Evolutionary conservation across 2,329 filamentous ascomycete species (phyloP).

Genomic region (Myrmaecium sp.): DNA sequence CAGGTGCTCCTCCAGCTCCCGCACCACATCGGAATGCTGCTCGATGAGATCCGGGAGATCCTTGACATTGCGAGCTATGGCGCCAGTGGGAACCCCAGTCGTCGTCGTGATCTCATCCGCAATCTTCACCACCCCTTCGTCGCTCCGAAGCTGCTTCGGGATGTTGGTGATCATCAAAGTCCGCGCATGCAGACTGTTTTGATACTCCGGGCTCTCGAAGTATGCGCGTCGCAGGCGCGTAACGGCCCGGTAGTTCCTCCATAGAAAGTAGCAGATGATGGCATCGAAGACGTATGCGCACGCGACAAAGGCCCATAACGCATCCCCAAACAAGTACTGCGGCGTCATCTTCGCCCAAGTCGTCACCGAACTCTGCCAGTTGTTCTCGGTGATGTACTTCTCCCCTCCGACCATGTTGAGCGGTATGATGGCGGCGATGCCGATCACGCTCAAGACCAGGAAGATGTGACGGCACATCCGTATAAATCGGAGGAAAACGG

Average conservation of each 20-base stretch:
- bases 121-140: slow-evolving; percentile 75
- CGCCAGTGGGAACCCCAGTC: slow-evolving; percentile 60
- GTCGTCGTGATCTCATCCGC: slow-evolving; percentile 67
- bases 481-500: slow-evolving; percentile 74
- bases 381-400: slow-evolving; percentile 13
- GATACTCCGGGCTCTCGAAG: slow-evolving; percentile 75
- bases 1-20: slow-evolving; percentile 64
- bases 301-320: slow-evolving; percentile 42
- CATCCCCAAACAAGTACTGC: slow-evolving; percentile 28
- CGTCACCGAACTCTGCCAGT: slow-evolving; percentile 13
- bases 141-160: slow-evolving; percentile 55
- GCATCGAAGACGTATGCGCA: slow-evolving; percentile 50
- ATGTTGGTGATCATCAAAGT: slow-evolving; percentile 64
- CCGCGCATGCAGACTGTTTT: slow-evolving; percentile 64
- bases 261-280: slow-evolving; percentile 66
- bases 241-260: slow-evolving; percentile 75
- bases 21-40: slow-evolving; percentile 65
- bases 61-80: slow-evolving; percentile 83
- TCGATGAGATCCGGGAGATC: slow-evolving; percentile 72
- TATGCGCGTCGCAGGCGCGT: slow-evolving; percentile 55
- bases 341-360: slow-evolving; percentile 42
- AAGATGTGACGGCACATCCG: slow-evolving; percentile 92
- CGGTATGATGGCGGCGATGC: slow-evolving; percentile 64
- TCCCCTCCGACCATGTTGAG: slow-evolving; percentile 42
- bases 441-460: slow-evolving; percentile 50